Percentiles rank a stretch among this genome's conserved stretches.
Conservation (phyloP, 495 filamentous ascomycete species). For the Neurospora hispaniola region DNA sequence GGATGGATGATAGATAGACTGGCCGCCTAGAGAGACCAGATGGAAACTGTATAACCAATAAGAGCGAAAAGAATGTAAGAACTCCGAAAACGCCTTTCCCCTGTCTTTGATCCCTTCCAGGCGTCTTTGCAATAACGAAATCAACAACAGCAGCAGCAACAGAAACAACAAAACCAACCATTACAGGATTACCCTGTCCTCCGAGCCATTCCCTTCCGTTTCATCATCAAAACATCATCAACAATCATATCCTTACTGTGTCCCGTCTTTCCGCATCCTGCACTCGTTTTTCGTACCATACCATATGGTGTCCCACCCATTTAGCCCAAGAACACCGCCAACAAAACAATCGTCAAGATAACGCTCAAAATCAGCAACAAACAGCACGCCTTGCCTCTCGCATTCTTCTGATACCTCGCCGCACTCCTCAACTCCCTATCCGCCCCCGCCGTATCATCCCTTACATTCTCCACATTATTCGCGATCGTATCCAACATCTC, state of each 20-base stretch:
- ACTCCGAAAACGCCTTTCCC: conserved; percentile 10
- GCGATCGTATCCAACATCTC: conserved; percentile 80
- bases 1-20: background rate
- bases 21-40: background rate
- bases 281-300: background rate
- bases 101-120: background rate
- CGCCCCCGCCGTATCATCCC: conserved; percentile 69
- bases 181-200: background rate
- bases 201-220: background rate
- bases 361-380: conserved; percentile 83
- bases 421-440: conserved; percentile 75
- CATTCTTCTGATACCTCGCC: conserved; percentile 83
- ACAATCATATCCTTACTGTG: background rate
- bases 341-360: conserved; percentile 75
- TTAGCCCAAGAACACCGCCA: conserved; percentile 67
- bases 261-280: background rate
- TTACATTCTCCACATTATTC: conserved; percentile 73
- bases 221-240: background rate
- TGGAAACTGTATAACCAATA: conserved; percentile 1
- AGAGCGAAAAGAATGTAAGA: conserved; percentile 1
- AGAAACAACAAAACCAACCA: conserved; percentile 1
- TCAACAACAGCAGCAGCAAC: background rate
- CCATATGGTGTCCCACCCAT: conserved; percentile 1
- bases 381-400: conserved; percentile 84
- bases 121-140: background rate